Percentiles rank a stretch among this genome's conserved stretches.
Evolutionary conservation across 495 filamentous ascomycete genomes (phyloP).

Genomic region (Lasiosphaeriaceae sp.): DNA sequence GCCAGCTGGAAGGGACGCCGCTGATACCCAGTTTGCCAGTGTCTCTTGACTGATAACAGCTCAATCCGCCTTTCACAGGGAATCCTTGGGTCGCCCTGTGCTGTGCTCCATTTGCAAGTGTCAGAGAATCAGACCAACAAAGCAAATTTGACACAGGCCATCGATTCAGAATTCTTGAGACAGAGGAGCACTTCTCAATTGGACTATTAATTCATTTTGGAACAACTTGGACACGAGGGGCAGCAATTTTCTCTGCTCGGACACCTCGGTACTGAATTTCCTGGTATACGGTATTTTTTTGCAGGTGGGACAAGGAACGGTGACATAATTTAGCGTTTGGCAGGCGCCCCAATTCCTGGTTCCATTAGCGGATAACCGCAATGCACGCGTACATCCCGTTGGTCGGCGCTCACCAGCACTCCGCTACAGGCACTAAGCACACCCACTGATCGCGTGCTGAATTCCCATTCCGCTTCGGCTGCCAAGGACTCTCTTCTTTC

Average conservation of each 20-base stretch:
- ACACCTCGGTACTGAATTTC: too few relatives aligned
- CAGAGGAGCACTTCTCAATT: too few relatives aligned
- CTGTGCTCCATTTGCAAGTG: background rate
- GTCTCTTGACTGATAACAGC: background rate
- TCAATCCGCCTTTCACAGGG: background rate
- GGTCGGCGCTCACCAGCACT: conserved; percentile 15
- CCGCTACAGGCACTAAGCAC: conserved; percentile 1
- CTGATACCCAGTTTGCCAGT: too few relatives aligned
- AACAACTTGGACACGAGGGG: background rate
- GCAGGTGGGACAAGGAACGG: background rate
- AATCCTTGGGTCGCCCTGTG: background rate
- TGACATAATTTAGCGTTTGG: conserved; percentile 14
- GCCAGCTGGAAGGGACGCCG: background rate
- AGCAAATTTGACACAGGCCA: background rate
- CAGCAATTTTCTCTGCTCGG: too few relatives aligned
- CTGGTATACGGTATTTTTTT: too few relatives aligned
- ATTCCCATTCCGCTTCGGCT: conserved; percentile 15
- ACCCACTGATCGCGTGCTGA: background rate
- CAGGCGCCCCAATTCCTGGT: background rate
- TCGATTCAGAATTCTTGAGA: too few relatives aligned
- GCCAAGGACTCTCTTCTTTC: conserved; percentile 21
- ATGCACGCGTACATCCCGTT: background rate
- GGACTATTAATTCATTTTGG: too few relatives aligned
- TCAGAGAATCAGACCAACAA: background rate
- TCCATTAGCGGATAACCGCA: background rate